Conservation (phyloP, 139 green algal genomes). For the Coelastrella sp. region DNA sequence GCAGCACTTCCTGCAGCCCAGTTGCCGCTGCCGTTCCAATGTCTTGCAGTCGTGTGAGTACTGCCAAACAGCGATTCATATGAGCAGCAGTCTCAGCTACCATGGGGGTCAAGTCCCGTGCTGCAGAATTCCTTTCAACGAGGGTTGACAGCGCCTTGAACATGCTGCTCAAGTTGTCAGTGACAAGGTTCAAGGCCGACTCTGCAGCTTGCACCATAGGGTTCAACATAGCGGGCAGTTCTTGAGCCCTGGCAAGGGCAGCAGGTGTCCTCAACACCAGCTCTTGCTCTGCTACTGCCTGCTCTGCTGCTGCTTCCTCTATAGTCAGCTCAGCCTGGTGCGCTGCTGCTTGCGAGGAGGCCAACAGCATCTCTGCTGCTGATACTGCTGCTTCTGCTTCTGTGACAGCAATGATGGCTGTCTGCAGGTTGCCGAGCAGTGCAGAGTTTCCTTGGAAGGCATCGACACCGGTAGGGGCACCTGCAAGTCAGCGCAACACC, state of each 20-base stretch:
- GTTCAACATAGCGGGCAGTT: slow-evolving; percentile 4
- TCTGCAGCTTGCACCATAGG: slow-evolving; percentile 24
- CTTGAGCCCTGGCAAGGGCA: slow-evolving; percentile 43
- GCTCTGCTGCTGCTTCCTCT: slow-evolving; percentile 37
- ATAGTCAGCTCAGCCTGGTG: slow-evolving; percentile 13
- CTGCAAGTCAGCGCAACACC: no score
- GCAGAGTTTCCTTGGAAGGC: slow-evolving; percentile 39
- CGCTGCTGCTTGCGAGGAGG: not conserved
- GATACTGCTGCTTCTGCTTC: not conserved
- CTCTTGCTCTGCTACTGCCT: slow-evolving; percentile 40
- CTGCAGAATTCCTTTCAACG: slow-evolving; percentile 28
- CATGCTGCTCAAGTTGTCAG: slow-evolving; percentile 31
- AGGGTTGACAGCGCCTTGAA: slow-evolving; percentile 49
- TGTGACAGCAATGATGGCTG: not conserved
- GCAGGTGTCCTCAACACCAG: slow-evolving; percentile 40
- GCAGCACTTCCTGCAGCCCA: slow-evolving; percentile 15
- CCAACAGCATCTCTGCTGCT: not conserved
- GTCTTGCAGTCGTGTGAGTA: slow-evolving; percentile 38
- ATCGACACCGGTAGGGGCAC: slow-evolving; percentile 29
- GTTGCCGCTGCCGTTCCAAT: slow-evolving; percentile 22
- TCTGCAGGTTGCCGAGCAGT: slow-evolving; percentile 22
- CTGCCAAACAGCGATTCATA: not conserved
- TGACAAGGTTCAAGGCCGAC: slow-evolving; percentile 26
- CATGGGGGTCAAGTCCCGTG: slow-evolving; percentile 46
- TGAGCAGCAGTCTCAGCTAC: slow-evolving; percentile 8